Evolutionary conservation across 768 basidiomycete species (phyloP).

Genomic region (Termitomyces bulborhizus): DNA sequence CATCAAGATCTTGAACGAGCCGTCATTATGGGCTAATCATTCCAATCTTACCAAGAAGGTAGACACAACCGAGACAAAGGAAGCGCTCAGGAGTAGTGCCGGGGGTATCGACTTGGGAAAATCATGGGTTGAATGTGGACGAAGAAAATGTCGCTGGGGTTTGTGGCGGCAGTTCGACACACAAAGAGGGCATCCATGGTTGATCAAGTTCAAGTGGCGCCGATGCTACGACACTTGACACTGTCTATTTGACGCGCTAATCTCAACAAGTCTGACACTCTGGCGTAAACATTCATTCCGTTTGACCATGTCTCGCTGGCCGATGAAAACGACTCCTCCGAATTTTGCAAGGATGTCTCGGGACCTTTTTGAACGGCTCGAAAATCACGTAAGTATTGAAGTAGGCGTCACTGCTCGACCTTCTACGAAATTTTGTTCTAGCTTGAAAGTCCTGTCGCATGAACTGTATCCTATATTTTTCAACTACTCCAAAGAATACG

Average conservation of each 20-base stretch:
- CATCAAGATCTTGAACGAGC: neutral
- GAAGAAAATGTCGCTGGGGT: neutral
- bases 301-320: neutral
- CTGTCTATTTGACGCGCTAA: neutral
- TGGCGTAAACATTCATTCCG: neutral
- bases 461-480: neutral
- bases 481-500: neutral
- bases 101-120: neutral
- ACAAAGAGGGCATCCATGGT: neutral
- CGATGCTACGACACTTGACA: neutral
- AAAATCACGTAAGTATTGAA: neutral
- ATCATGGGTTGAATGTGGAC: neutral
- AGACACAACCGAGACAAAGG: conserved; percentile 9
- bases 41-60: conserved; percentile 1
- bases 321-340: neutral
- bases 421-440: neutral
- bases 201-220: neutral
- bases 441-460: neutral
- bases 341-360: neutral
- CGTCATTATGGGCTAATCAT: conserved; percentile 1
- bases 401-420: neutral
- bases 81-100: neutral
- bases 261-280: neutral
- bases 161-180: too few relatives aligned
- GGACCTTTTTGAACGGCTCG: neutral